A percentile compares a stretch with the other conserved stretches of the same genome.
phyloP scores from a whole-genome alignment of 2,329 filamentous ascomycete species.

The Laburnicola sp. region DNA sequence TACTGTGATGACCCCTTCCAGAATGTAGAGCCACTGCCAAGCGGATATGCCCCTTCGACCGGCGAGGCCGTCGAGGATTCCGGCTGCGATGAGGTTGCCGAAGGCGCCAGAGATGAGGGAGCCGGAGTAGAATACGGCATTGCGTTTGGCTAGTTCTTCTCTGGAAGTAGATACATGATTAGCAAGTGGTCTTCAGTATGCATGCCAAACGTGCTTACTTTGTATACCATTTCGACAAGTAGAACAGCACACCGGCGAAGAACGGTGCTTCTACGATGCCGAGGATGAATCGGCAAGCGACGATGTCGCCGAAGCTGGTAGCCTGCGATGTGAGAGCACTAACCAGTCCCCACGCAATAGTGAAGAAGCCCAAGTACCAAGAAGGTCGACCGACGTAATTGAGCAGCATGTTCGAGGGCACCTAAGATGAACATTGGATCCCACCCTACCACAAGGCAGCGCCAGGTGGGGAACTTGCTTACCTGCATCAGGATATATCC shows the following conservation, averaged over 20 bases:
- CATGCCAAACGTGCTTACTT: constrained; percentile 24
- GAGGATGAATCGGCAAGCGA: constrained; percentile 18
- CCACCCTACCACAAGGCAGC: background rate
- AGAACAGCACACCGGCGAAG: constrained; percentile 27
- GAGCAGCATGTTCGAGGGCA: constrained; percentile 62
- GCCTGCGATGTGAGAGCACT: constrained; percentile 50
- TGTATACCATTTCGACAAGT: constrained; percentile 54
- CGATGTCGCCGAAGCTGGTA: constrained; percentile 18
- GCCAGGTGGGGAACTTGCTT: background rate
- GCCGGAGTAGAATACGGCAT: constrained; percentile 58
- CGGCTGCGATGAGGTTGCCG: constrained; percentile 58
- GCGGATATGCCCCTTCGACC: constrained; percentile 35
- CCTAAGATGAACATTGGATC: constrained; percentile 53
- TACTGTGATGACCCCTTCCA: constrained; percentile 45
- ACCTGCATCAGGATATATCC: constrained; percentile 22
- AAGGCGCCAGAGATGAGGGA: constrained; percentile 55
- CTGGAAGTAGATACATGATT: background rate
- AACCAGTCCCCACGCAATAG: constrained; percentile 48
- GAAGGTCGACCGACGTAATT: constrained; percentile 56
- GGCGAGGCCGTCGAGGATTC: constrained; percentile 48
- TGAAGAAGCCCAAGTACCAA: constrained; percentile 55
- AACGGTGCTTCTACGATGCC: constrained; percentile 19
- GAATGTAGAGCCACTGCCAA: constrained; percentile 46
- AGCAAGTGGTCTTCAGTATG: background rate
- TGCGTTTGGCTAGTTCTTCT: constrained; percentile 55